These are phyloP conservation scores for Areca catechu DNA, from an alignment of 176 grass and related monocot species.

Conservation along the genomic window DNA sequence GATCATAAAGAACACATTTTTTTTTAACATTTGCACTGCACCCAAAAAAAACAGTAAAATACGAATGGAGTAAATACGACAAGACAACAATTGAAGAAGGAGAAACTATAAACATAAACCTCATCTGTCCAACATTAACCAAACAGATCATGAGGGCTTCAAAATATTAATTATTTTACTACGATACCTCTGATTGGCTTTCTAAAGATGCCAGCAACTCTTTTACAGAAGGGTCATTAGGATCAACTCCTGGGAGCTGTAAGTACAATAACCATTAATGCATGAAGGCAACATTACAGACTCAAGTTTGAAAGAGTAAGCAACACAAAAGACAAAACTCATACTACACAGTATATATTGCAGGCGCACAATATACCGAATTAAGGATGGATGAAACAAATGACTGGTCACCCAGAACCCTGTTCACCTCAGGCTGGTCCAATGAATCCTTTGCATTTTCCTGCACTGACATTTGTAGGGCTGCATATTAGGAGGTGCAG, in stretches of 20 bases:
- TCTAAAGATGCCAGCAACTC: conserved; percentile 85
- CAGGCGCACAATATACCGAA: conserved; percentile 38
- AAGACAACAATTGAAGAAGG: no score
- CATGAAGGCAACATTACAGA: no score
- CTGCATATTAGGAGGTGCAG: conserved; percentile 22
- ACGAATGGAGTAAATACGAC: no score
- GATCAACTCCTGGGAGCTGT: conserved; percentile 97
- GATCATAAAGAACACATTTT: no score
- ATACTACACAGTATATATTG: neutral
- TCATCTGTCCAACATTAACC: no score
- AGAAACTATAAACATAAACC: no score
- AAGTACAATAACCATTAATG: neutral
- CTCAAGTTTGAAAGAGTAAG: no score
- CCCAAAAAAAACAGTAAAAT: no score
- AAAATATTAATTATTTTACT: no score
- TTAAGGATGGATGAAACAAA: conserved; percentile 97
- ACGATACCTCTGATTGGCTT: conserved; percentile 54
- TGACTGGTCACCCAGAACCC: conserved; percentile 79
- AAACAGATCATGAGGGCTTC: no score
- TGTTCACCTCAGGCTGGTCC: conserved; percentile 72
- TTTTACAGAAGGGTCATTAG: conserved; percentile 94
- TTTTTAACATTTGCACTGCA: no score
- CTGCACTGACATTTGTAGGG: conserved; percentile 97
- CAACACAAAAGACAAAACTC: neutral
- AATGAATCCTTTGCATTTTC: conserved; percentile 28